These are phyloP conservation scores for Purshia tridentata DNA, from an alignment of 306 rosid genomes.

Conservation along the genomic window DNA sequence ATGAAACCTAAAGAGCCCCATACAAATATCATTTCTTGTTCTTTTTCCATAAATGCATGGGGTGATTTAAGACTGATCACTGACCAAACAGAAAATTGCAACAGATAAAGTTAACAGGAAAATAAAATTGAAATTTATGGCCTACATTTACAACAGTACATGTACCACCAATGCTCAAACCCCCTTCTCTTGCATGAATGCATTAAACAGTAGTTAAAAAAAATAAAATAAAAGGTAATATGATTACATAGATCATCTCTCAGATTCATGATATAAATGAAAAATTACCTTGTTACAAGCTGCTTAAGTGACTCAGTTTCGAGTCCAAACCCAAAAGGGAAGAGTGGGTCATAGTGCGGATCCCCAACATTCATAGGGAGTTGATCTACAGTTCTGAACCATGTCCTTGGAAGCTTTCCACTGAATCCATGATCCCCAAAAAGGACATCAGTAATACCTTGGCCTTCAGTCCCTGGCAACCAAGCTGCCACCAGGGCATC, in stretches of 20 bases:
- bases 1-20: neutral
- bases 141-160: neutral
- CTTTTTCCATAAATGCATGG: neutral
- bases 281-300: constrained; percentile 56
- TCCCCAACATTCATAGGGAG: constrained; percentile 89
- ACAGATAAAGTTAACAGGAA: neutral
- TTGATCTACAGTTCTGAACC: constrained; percentile 86
- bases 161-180: neutral
- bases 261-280: neutral
- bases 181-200: neutral
- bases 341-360: constrained; percentile 93
- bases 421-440: constrained; percentile 82
- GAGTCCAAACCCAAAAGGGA: constrained; percentile 78
- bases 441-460: constrained; percentile 81
- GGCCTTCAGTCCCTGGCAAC: constrained; percentile 94
- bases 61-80: neutral
- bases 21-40: neutral
- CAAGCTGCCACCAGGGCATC: constrained; percentile 87
- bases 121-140: neutral
- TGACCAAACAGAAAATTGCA: neutral
- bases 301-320: constrained; percentile 65
- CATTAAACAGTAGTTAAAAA: neutral
- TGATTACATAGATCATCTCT: neutral
- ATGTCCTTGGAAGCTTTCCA: constrained; percentile 87
- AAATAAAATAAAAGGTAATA: neutral